These are phyloP conservation scores for Neonectria hederae DNA, from an alignment of 2,329 filamentous ascomycete genomes.

Conservation along the genomic window DNA sequence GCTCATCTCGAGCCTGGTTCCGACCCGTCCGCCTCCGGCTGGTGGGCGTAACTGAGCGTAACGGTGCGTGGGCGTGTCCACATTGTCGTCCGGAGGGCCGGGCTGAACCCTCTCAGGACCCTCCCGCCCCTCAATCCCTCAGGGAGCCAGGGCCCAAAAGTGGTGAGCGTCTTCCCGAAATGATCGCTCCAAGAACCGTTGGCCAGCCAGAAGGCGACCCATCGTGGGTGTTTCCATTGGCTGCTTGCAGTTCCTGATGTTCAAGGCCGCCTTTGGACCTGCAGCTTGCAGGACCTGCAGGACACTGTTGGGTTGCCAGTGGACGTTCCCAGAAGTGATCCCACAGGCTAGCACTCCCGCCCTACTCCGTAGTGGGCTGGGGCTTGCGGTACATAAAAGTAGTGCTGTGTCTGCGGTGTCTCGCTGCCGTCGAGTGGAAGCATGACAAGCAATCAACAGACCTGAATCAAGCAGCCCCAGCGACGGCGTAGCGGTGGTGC, in stretches of 20 bases:
- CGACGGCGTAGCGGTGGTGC: constrained; percentile 5
- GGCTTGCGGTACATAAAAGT: constrained; percentile 10
- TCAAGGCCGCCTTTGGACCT: constrained; percentile 7
- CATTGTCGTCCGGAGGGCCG: constrained; percentile 2
- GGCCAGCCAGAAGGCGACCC: constrained; percentile 18
- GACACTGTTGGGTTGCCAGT: constrained; percentile 8
- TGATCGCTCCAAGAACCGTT: constrained; percentile 12
- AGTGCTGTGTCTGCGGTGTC: neutral
- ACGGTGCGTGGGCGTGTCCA: neutral
- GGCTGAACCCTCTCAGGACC: neutral
- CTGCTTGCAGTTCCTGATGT: constrained; percentile 2
- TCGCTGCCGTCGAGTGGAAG: neutral
- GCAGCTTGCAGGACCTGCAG: constrained; percentile 14
- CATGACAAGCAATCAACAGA: neutral
- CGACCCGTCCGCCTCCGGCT: constrained; percentile 4
- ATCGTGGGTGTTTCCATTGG: constrained; percentile 13
- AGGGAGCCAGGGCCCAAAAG: constrained; percentile 5
- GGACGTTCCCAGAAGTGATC: constrained; percentile 1
- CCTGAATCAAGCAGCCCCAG: neutral
- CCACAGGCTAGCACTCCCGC: constrained; percentile 25
- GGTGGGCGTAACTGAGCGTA: neutral
- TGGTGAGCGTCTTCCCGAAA: neutral
- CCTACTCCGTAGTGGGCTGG: constrained; percentile 5
- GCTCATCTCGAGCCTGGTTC: constrained; percentile 10
- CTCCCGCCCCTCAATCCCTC: neutral